Evolutionary conservation across 2,329 filamentous ascomycete species (phyloP).

Genomic region (Pyrenophora seminiperda): DNA sequence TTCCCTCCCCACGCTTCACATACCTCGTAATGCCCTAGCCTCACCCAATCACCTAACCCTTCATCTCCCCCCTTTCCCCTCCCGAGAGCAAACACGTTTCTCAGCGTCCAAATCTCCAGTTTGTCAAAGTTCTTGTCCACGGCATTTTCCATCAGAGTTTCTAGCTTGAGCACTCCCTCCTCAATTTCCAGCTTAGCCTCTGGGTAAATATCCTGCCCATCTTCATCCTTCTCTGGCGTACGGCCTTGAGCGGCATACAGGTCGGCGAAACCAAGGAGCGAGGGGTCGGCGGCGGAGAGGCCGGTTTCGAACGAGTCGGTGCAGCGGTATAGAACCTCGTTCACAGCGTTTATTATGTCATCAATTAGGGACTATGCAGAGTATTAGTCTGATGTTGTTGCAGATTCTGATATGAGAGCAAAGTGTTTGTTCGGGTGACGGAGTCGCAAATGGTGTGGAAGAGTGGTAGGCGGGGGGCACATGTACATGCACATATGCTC

Average conservation of each 20-base stretch:
- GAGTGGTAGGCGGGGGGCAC: conserved; percentile 11
- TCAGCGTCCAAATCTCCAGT: conserved; percentile 77
- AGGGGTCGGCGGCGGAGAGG: conserved; percentile 73
- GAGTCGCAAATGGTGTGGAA: background rate
- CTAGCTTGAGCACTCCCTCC: conserved; percentile 66
- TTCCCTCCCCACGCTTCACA: conserved; percentile 8
- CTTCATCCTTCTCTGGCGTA: conserved; percentile 50
- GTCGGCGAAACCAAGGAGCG: conserved; percentile 77
- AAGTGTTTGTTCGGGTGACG: no score
- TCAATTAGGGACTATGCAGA: conserved; percentile 79
- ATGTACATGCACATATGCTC: background rate
- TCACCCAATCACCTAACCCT: conserved; percentile 71
- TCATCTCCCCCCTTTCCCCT: conserved; percentile 62
- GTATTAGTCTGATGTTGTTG: background rate
- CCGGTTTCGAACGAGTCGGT: conserved; percentile 86
- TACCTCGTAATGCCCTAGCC: conserved; percentile 83
- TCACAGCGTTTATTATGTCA: conserved; percentile 97
- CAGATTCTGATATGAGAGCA: no score
- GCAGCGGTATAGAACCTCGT: conserved; percentile 88
- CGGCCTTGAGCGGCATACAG: conserved; percentile 53
- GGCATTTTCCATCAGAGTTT: conserved; percentile 56
- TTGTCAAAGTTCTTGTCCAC: conserved; percentile 59
- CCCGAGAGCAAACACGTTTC: conserved; percentile 66
- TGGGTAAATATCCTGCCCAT: conserved; percentile 52
- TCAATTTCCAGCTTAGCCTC: conserved; percentile 75